Evolutionary conservation across 1,284 basidiomycete species (phyloP), one percentile per base, ranked within the genome.

Genomic region (Heterobasidion occidentale): DNA sequence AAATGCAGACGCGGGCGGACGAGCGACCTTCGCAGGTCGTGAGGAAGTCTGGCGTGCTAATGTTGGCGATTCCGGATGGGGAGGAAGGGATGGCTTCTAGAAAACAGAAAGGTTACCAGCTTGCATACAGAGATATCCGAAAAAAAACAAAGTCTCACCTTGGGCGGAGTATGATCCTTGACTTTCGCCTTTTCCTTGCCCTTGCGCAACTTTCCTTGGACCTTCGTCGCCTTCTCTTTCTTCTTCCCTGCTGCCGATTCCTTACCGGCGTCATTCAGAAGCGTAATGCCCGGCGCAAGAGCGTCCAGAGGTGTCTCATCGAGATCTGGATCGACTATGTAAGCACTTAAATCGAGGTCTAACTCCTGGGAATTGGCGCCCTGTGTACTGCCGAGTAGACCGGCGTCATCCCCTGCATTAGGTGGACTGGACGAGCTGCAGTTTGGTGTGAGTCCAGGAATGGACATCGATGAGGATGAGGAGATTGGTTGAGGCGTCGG

Each of bases 391-490:
- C 55, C 57, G 27, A 47, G 45, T 17, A 33, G 54, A 38, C 46
- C 3, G 36, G 36, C 35, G 14, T 62, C 60, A 15, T 68, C 63
- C 33, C 65, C 15, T 62, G 55, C 56, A 63, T 67, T 34, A 38
- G 77, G 77, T 1, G 86, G 85, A 60, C 86, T 89, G 6, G 86
- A 88, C 1, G 84, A 86, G 61, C 78, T 83, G 46, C 74, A 68
- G 64, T 81, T 82, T 0, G 84, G 81, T 11, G 79, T 81, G 27
- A 89, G 74, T 42, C 77, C 81, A 15, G 87, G 86, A 44, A 84
- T 60, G 38, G 79, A 77, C 2, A 74, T 74, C 4, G 68, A 67
- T 0, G 70, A 70, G 54, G 64, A 62, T 11, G 70, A 69, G 12
- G 69, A 67, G 38, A 69, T 66, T 14, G 64, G 65, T 6, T 66